A percentile compares a stretch with the other conserved stretches of the same genome.
These are phyloP conservation scores for Eucalyptus fibrosa DNA, from an alignment of 345 rosid species.

Conservation along the genomic window DNA sequence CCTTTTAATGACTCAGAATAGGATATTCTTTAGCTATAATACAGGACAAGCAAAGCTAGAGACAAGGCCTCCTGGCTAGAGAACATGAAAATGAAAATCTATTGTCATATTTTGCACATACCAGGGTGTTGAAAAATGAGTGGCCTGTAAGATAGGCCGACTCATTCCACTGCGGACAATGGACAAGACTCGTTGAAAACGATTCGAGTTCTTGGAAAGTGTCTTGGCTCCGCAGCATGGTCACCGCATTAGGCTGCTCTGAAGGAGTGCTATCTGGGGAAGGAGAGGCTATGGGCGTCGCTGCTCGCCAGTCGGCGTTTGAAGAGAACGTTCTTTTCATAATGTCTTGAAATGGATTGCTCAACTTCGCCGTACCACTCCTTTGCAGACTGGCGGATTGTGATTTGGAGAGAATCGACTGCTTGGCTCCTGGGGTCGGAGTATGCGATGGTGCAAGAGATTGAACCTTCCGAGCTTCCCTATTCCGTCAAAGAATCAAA, in stretches of 20 bases:
- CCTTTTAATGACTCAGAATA: not conserved
- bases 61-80: not conserved
- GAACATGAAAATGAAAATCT: not conserved
- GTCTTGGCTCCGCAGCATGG: not conserved
- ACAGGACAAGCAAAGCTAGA: not conserved
- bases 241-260: not conserved
- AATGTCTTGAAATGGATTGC: not conserved
- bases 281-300: not conserved
- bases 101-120: not conserved
- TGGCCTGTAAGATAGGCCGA: not conserved
- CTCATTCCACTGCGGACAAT: not conserved
- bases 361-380: not conserved
- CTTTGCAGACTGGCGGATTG: not conserved
- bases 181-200: not conserved
- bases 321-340: not conserved
- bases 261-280: not conserved
- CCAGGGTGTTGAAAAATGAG: not conserved
- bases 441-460: not conserved
- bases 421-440: not conserved
- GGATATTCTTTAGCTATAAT: not conserved
- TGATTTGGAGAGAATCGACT: not conserved
- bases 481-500: not conserved
- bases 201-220: not conserved
- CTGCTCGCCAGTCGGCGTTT: not conserved
- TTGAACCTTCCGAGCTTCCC: not conserved